phyloP scores from a whole-genome alignment of 2,329 filamentous ascomycete genomes.

The Cladosporium sp. region DNA sequence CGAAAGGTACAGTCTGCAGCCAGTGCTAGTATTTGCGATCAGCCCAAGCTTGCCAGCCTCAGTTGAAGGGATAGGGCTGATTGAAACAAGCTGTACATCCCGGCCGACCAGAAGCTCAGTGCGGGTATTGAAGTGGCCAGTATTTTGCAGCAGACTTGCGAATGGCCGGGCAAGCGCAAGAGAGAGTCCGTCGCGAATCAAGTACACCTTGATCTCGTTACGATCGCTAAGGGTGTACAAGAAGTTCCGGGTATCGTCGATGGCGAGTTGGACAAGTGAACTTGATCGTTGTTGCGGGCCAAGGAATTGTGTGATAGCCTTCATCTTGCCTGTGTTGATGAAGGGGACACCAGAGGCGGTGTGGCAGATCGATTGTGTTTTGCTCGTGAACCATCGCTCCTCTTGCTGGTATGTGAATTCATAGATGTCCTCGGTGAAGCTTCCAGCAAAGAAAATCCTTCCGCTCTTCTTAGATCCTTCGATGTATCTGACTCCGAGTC shows the following conservation, averaged over 20 bases:
- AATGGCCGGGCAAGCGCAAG: constrained; percentile 55
- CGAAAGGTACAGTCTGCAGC: constrained; percentile 87
- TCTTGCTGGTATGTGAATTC: constrained; percentile 96
- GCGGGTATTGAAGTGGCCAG: constrained; percentile 76
- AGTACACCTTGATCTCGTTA: constrained; percentile 87
- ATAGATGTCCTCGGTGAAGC: constrained; percentile 78
- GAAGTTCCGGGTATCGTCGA: constrained; percentile 83
- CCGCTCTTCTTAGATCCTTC: constrained; percentile 73
- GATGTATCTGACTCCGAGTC: constrained; percentile 68
- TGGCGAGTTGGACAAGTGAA: constrained; percentile 70
- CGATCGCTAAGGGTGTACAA: constrained; percentile 86
- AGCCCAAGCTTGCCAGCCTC: constrained; percentile 82
- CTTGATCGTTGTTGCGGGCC: constrained; percentile 46
- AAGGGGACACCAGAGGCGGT: constrained; percentile 44
- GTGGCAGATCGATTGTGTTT: constrained; percentile 66
- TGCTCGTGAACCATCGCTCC: constrained; percentile 93
- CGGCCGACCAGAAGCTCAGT: constrained; percentile 65
- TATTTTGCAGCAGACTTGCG: constrained; percentile 58
- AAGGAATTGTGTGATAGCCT: constrained; percentile 22
- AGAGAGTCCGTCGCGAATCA: constrained; percentile 63
- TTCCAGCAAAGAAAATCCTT: constrained; percentile 87
- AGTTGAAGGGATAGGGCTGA: constrained; percentile 74
- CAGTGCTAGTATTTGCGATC: constrained; percentile 84
- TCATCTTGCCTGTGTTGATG: constrained; percentile 18
- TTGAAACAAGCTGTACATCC: constrained; percentile 70